Evolutionary conservation across 768 basidiomycete species (phyloP).

Genomic region (Suillus placidus): DNA sequence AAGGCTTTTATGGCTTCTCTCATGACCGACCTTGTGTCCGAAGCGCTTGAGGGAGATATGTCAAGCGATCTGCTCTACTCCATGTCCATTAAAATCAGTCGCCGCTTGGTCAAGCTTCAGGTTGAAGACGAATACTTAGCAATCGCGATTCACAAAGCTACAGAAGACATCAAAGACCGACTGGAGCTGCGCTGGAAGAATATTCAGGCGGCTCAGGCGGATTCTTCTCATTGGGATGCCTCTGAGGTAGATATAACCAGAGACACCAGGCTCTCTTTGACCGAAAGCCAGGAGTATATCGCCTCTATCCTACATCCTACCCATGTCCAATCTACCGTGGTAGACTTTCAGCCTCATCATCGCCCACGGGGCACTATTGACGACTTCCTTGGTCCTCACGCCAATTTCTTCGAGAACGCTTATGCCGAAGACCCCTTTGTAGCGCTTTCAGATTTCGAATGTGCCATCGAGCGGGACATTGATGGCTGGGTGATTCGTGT

Average conservation of each 20-base stretch:
- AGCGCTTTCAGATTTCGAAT: slow-evolving; percentile 43
- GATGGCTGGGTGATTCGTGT: slow-evolving; percentile 35
- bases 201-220: slow-evolving; percentile 28
- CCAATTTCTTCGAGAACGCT: slow-evolving; percentile 18
- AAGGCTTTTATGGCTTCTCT: slow-evolving; percentile 52
- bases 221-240: slow-evolving; percentile 28
- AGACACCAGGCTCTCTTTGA: slow-evolving; percentile 40
- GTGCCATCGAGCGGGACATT: slow-evolving; percentile 31
- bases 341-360: slow-evolving; percentile 7
- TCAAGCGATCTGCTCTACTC: slow-evolving; percentile 32
- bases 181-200: slow-evolving; percentile 39
- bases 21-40: slow-evolving; percentile 29
- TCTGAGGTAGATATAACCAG: slow-evolving; percentile 26
- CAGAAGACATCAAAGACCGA: slow-evolving; percentile 18
- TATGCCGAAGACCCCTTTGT: slow-evolving; percentile 15
- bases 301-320: slow-evolving; percentile 15
- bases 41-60: slow-evolving; percentile 18
- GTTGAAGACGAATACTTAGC: slow-evolving; percentile 22
- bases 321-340: slow-evolving; percentile 8
- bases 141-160: slow-evolving; percentile 35
- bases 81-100: slow-evolving; percentile 32
- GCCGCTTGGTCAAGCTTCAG: slow-evolving; percentile 30
- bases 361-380: slow-evolving; percentile 18
- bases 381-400: slow-evolving; percentile 20
- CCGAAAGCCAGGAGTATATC: slow-evolving; percentile 32